Percentiles rank a stretch among this genome's conserved stretches.
Conservation (phyloP, 768 basidiomycete species). For the Lactarius hatsudake region DNA sequence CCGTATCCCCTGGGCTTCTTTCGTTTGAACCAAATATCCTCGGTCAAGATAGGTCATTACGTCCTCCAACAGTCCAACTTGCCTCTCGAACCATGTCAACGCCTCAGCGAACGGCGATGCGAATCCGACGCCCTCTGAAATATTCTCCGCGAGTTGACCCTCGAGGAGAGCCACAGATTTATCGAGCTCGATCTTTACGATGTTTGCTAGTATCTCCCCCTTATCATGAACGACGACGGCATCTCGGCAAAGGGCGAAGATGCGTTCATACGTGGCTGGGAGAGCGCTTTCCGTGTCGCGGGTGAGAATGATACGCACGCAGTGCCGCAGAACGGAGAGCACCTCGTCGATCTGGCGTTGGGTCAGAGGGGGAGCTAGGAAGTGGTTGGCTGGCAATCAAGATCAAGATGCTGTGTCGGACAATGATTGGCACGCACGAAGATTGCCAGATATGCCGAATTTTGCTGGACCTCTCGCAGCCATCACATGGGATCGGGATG, state of each 20-base stretch:
- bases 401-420: not conserved
- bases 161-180: constrained; percentile 45
- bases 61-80: constrained; percentile 45
- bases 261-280: constrained; percentile 51
- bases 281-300: constrained; percentile 36
- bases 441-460: constrained; percentile 47
- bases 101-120: constrained; percentile 51
- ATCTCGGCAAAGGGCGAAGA: constrained; percentile 56
- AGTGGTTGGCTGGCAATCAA: not conserved
- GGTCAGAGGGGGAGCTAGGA: constrained; percentile 25
- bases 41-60: constrained; percentile 14
- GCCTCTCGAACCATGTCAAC: constrained; percentile 62
- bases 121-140: constrained; percentile 47
- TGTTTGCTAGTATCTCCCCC: constrained; percentile 58
- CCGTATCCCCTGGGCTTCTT: constrained; percentile 41
- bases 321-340: constrained; percentile 36
- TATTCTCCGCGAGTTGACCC: constrained; percentile 36
- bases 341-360: constrained; percentile 27
- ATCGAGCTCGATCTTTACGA: constrained; percentile 59
- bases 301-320: constrained; percentile 38
- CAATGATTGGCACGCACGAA: constrained; percentile 30
- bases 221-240: constrained; percentile 51
- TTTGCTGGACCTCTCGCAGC: constrained; percentile 38
- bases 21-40: constrained; percentile 11
- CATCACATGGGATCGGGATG: constrained; percentile 30